A percentile compares a stretch with the other conserved stretches of the same genome.
phyloP scores from a whole-genome alignment of 2,329 filamentous ascomycete species.

The Exophiala spinifera region DNA sequence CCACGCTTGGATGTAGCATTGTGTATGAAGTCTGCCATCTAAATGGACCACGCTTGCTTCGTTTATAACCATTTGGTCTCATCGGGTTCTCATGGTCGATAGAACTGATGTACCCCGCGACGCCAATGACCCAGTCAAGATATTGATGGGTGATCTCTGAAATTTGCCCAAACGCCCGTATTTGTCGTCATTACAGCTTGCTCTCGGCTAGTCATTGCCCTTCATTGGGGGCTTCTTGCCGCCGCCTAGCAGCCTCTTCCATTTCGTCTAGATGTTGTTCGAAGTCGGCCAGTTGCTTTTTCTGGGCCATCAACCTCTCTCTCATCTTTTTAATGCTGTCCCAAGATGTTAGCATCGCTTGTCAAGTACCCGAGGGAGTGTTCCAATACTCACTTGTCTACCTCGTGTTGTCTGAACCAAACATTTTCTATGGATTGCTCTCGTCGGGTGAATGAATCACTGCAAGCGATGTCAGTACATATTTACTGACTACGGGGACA shows the following conservation, averaged over 20 bases:
- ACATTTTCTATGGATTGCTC: constrained; percentile 25
- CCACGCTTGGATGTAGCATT: no score
- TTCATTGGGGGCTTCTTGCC: not conserved
- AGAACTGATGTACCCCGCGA: not conserved
- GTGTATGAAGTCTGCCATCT: no score
- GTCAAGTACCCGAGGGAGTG: not conserved
- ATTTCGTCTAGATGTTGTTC: constrained; percentile 24
- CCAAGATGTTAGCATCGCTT: not conserved
- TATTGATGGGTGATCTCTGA: no score
- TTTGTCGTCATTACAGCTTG: constrained; percentile 9
- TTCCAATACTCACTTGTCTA: constrained; percentile 22
- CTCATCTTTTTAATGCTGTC: constrained; percentile 22
- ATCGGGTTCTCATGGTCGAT: no score
- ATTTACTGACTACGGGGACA: not conserved
- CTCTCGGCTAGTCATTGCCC: constrained; percentile 6
- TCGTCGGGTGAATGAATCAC: constrained; percentile 23
- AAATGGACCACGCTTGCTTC: no score
- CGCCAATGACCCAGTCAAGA: not conserved
- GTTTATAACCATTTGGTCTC: no score
- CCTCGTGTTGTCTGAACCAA: constrained; percentile 24
- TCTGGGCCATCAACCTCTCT: constrained; percentile 20
- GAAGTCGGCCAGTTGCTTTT: constrained; percentile 24
- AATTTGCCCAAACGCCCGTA: not conserved
- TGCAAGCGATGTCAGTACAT: not conserved
- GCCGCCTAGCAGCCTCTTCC: constrained; percentile 17